Evolutionary conservation across 73 alveolate species (phyloP), one percentile per base, ranked within the genome.

Genomic region (Paramecium caudatum): DNA sequence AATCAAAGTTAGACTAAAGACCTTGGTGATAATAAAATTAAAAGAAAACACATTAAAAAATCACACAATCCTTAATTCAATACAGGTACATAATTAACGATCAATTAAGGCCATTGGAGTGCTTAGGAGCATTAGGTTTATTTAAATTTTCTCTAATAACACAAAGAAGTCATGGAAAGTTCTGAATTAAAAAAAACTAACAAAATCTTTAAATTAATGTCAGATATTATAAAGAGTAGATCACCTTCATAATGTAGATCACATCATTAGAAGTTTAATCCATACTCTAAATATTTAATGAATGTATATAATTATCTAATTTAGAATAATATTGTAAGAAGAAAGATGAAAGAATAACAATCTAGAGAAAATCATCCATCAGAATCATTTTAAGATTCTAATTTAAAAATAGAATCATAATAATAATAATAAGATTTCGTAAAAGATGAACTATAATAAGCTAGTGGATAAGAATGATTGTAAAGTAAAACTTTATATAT

Each of bases 121-220:
- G 88, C 88, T 21, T 74, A 74, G 8, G 88, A 74, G 16, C 88
- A 74, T 74, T 74, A 37, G 21, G 30, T 74, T 10, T 74, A 74
- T 45, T 15, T 74, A 23, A 41, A 32, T 21, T 74, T 74, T 45
- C 55, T 74, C 15, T 45, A 15, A 41, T 74, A 74, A 41, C 88
- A 74, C 43, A 41, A 47, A 19, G 88, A 74, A 5, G 88, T 74
- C 8, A 74, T 74, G 88, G 88, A 74, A 45, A 74, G 88, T 74
- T 23, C 88, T 2, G 88, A 74, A 47, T 19, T 74, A 21, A 74
- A 74, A 74, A 74, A 74, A 74, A 74, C 88, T 39, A 74, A 74
- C 21, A 74, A 74, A 19, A 74, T 74, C 19, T 74, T 74, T 45
- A 74, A 74, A 74, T 68, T 74, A 2, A 74, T 74, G 88, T 74